Evolutionary conservation across 1,139 yeast genomes (phyloP).

Genomic region (Kurtzmaniella quercitrusa): DNA sequence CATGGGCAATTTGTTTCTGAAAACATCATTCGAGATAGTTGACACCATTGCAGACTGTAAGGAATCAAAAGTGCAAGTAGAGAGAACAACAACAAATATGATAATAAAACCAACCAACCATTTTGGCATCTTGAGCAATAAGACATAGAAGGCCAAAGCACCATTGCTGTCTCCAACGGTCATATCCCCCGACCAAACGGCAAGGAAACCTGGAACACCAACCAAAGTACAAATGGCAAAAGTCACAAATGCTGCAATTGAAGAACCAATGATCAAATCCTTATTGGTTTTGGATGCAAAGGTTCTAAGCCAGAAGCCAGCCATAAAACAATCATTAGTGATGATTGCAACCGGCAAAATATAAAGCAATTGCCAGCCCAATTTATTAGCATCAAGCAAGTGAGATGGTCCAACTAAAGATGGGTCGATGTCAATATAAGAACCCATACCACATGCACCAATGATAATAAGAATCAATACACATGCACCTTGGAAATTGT

Average conservation of each 20-base stretch:
- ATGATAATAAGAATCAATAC: slow-evolving; percentile 65
- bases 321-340: slow-evolving; percentile 84
- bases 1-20: slow-evolving; percentile 71
- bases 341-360: slow-evolving; percentile 82
- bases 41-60: slow-evolving; percentile 88
- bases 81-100: slow-evolving; percentile 66
- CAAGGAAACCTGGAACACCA: slow-evolving; percentile 81
- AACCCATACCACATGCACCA: slow-evolving; percentile 78
- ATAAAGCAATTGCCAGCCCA: slow-evolving; percentile 89
- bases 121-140: slow-evolving; percentile 70
- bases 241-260: slow-evolving; percentile 65
- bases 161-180: slow-evolving; percentile 57
- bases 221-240: slow-evolving; percentile 63
- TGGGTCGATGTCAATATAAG: slow-evolving; percentile 66
- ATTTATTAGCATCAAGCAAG: slow-evolving; percentile 53
- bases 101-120: slow-evolving; percentile 86
- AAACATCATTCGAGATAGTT: slow-evolving; percentile 81
- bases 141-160: slow-evolving; percentile 63
- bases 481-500: slow-evolving; percentile 77
- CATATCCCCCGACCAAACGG: slow-evolving; percentile 84
- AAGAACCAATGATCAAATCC: slow-evolving; percentile 72
- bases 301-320: slow-evolving; percentile 93
- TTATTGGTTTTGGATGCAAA: slow-evolving; percentile 80
- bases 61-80: slow-evolving; percentile 88
- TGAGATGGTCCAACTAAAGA: slow-evolving; percentile 62